phyloP scores from a whole-genome alignment of 352 stramenopile species.

The Phytophthora chlamydospora region DNA sequence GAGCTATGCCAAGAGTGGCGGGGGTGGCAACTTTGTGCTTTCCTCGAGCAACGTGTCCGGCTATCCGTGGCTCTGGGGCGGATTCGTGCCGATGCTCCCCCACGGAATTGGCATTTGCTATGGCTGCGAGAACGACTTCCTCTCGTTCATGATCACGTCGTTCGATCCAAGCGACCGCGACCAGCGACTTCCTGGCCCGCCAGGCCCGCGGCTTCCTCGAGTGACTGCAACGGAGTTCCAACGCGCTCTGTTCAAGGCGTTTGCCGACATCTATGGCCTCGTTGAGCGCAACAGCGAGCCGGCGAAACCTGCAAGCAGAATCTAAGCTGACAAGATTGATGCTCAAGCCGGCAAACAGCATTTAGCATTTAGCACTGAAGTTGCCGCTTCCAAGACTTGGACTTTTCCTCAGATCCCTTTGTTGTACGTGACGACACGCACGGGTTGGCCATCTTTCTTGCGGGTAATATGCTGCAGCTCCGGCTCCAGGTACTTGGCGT shows the following conservation, averaged over 20 bases:
- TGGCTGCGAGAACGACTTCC: constrained; percentile 88
- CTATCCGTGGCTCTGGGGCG: constrained; percentile 95
- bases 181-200: constrained; percentile 6
- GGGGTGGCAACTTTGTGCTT: constrained; percentile 90
- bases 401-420: constrained; percentile 57
- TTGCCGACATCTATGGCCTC: constrained; percentile 64
- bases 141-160: constrained; percentile 94
- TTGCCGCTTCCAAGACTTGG: too few relatives aligned
- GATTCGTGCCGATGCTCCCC: constrained; percentile 91
- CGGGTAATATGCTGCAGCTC: constrained; percentile 48
- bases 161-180: constrained; percentile 49
- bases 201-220: constrained; percentile 17
- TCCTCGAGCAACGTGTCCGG: constrained; percentile 95
- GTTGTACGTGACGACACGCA: constrained; percentile 83
- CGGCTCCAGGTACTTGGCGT: constrained; percentile 68
- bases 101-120: constrained; percentile 96
- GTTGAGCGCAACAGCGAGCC: constrained; percentile 20
- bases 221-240: constrained; percentile 55
- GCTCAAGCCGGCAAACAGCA: neutral
- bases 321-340: constrained; percentile 11
- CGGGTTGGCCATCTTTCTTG: constrained; percentile 52
- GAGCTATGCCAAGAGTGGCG: constrained; percentile 85
- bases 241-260: constrained; percentile 51
- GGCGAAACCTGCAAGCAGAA: constrained; percentile 14
- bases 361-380: neutral